Evolutionary conservation across 2,329 filamentous ascomycete species (phyloP).

Genomic region (Cercospora sesami): DNA sequence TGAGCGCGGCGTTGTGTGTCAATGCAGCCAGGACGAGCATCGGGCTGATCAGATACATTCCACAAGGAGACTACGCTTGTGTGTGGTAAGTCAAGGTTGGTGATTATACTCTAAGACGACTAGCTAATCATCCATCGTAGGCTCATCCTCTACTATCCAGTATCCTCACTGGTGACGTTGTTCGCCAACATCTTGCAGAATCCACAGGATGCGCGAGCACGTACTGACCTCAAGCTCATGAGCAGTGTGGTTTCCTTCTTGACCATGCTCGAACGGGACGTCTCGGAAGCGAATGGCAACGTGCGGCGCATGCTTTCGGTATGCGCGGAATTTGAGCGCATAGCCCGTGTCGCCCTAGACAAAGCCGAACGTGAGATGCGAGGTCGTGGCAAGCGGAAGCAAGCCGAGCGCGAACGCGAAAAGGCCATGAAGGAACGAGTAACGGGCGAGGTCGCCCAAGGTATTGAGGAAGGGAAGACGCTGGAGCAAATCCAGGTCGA

Average conservation of each 20-base stretch:
- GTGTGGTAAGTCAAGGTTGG: too few species aligned
- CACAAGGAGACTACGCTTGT: constrained; percentile 89
- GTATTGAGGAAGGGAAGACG: constrained; percentile 38
- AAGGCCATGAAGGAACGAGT: constrained; percentile 33
- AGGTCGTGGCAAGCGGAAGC: constrained; percentile 81
- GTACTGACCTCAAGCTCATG: constrained; percentile 89
- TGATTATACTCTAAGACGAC: too few species aligned
- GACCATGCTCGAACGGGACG: constrained; percentile 79
- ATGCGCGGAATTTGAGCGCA: constrained; percentile 94
- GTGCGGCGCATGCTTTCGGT: constrained; percentile 92
- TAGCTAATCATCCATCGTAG: too few species aligned
- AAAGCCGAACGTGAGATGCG: constrained; percentile 84
- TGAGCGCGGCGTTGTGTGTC: constrained; percentile 88
- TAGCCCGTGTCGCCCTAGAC: constrained; percentile 85
- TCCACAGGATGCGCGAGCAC: constrained; percentile 81
- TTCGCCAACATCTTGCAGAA: constrained; percentile 98
- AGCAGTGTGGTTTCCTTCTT: constrained; percentile 89
- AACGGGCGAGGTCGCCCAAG: constrained; percentile 28
- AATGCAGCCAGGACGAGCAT: constrained; percentile 91
- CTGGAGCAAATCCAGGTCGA: constrained; percentile 41
- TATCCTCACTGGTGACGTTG: constrained; percentile 88
- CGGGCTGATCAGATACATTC: constrained; percentile 91
- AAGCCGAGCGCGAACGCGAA: constrained; percentile 53
- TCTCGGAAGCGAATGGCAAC: constrained; percentile 63
- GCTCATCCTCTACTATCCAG: constrained; percentile 94